These are phyloP conservation scores for Microdochium trichocladiopsis DNA, from an alignment of 2,329 filamentous ascomycete genomes.

Conservation along the genomic window DNA sequence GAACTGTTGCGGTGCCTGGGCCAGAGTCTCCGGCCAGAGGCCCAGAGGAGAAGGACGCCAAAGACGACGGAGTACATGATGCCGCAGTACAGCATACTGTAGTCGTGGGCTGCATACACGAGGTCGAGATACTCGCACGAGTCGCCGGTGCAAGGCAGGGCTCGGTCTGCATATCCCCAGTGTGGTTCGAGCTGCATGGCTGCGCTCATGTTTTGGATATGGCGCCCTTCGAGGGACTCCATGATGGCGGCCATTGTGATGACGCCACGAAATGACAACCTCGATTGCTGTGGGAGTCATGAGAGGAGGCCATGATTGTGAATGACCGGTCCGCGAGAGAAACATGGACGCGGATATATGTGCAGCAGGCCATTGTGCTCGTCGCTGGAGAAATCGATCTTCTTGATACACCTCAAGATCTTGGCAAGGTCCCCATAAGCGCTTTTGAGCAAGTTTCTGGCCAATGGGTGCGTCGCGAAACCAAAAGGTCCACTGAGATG, in stretches of 20 bases:
- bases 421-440: too few species aligned
- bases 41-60: slow-evolving; percentile 36
- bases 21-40: slow-evolving; percentile 20
- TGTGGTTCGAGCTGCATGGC: slow-evolving; percentile 32
- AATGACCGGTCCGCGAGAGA: too few species aligned
- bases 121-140: slow-evolving; percentile 51
- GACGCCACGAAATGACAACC: too few species aligned
- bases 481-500: too few species aligned
- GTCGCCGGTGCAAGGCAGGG: slow-evolving; percentile 50
- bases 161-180: slow-evolving; percentile 49
- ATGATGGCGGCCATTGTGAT: slow-evolving; percentile 13
- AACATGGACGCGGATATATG: too few species aligned
- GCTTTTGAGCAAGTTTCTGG: too few species aligned
- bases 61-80: slow-evolving; percentile 40
- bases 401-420: too few species aligned
- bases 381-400: too few species aligned
- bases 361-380: too few species aligned
- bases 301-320: too few species aligned
- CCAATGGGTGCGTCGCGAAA: too few species aligned
- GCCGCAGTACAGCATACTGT: slow-evolving; percentile 41
- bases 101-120: slow-evolving; percentile 41
- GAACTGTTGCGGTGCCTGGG: slow-evolving; percentile 12
- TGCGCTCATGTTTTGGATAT: slow-evolving; percentile 37
- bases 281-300: too few species aligned
- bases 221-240: slow-evolving; percentile 16